Percentiles rank a stretch among this genome's conserved stretches.
These are phyloP conservation scores for Sonneratia caseolaris DNA, from an alignment of 345 rosid species.

Conservation along the genomic window DNA sequence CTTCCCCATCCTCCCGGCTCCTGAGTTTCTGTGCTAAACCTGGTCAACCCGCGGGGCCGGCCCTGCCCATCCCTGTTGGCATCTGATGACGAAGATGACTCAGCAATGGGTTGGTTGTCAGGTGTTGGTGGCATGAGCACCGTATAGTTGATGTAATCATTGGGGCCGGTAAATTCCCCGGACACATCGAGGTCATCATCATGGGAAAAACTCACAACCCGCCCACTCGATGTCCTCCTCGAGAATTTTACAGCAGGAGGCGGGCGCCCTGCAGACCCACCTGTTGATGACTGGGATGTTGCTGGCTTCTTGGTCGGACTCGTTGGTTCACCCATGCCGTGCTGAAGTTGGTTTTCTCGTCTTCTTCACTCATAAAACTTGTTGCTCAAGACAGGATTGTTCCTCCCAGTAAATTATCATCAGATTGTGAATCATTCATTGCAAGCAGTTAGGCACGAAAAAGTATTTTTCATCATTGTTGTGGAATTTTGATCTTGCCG, in stretches of 20 bases:
- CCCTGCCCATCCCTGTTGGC: conserved; percentile 21
- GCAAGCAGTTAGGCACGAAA: too few relatives aligned
- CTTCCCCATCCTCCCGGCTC: conserved; percentile 43
- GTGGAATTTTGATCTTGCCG: too few relatives aligned
- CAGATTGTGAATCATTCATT: too few relatives aligned
- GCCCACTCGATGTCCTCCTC: conserved; percentile 63
- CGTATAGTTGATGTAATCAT: conserved; percentile 78
- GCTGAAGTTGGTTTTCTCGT: not conserved
- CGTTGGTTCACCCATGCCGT: conserved; percentile 19
- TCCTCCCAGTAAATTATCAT: too few relatives aligned
- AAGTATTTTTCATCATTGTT: too few relatives aligned
- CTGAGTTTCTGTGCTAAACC: conserved; percentile 3
- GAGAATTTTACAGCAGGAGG: conserved; percentile 54
- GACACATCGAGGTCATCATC: conserved; percentile 72
- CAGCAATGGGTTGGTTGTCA: conserved; percentile 71
- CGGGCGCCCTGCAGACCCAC: conserved; percentile 34
- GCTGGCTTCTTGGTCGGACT: conserved; percentile 21
- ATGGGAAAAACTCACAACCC: conserved; percentile 50
- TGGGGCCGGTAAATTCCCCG: conserved; percentile 51
- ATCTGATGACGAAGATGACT: conserved; percentile 10
- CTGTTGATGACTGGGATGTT: conserved; percentile 25
- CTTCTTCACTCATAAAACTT: not conserved
- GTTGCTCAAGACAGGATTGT: too few relatives aligned
- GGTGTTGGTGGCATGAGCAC: conserved; percentile 95
- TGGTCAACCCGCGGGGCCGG: conserved; percentile 12